phyloP scores from a whole-genome alignment of 2,329 filamentous ascomycete genomes.

The Fusarium chaquense region DNA sequence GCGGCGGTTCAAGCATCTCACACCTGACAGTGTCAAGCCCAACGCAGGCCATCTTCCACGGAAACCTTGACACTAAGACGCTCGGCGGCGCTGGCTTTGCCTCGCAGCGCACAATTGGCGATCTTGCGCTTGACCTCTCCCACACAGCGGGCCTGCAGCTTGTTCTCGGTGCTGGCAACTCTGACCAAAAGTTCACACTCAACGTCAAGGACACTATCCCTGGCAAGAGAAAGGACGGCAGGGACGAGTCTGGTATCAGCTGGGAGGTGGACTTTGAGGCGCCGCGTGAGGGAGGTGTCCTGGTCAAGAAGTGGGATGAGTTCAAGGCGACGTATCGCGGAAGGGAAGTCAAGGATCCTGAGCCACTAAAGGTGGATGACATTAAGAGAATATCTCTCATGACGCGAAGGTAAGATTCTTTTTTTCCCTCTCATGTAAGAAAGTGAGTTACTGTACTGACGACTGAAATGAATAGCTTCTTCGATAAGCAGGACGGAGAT shows the following conservation, averaged over 20 bases:
- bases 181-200: constrained; percentile 76
- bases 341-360: constrained; percentile 69
- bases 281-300: constrained; percentile 45
- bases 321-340: constrained; percentile 82
- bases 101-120: constrained; percentile 76
- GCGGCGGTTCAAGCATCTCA: constrained; percentile 75
- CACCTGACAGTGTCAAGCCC: constrained; percentile 55
- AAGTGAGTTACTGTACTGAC: constrained; percentile 44
- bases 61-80: constrained; percentile 77
- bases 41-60: constrained; percentile 70
- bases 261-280: constrained; percentile 78
- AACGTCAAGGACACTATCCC: constrained; percentile 78
- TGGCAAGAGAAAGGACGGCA: constrained; percentile 68
- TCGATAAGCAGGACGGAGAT: constrained; percentile 76
- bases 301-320: constrained; percentile 72
- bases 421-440: background rate
- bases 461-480: constrained; percentile 69
- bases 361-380: constrained; percentile 67
- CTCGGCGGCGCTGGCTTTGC: constrained; percentile 87
- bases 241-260: constrained; percentile 77
- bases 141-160: constrained; percentile 71
- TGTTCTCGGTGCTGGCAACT: constrained; percentile 63
- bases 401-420: constrained; percentile 76
- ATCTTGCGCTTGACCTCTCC: constrained; percentile 72
- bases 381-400: constrained; percentile 80